Percentiles rank a stretch among this genome's conserved stretches.
These are phyloP conservation scores for Trichoderma oligosporum DNA, from an alignment of 2,329 filamentous ascomycete species.

Conservation along the genomic window DNA sequence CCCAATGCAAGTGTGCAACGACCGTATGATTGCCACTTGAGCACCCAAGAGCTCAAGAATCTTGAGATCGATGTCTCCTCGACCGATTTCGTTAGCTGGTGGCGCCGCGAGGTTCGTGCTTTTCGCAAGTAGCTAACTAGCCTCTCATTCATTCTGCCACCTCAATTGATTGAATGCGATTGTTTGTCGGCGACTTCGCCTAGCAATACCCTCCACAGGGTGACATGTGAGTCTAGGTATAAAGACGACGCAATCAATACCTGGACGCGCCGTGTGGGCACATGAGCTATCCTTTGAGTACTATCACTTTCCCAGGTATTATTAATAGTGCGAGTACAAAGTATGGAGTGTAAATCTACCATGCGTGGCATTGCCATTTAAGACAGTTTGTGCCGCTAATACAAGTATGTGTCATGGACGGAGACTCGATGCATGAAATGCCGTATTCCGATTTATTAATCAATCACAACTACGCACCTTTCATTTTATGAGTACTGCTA, in stretches of 20 bases:
- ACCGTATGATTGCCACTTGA: constrained; percentile 85
- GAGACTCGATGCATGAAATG: not conserved
- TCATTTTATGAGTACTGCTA: not conserved
- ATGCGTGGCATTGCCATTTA: not conserved
- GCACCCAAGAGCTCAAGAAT: constrained; percentile 67
- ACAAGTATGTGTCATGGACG: not conserved
- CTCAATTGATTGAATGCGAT: not conserved
- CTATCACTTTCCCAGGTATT: too few relatives aligned
- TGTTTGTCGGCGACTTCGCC: not conserved
- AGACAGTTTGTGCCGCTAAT: not conserved
- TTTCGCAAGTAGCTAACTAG: constrained; percentile 47
- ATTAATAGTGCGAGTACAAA: not conserved
- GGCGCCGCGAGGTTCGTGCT: constrained; percentile 61
- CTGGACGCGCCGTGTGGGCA: not conserved
- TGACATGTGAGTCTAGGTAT: not conserved
- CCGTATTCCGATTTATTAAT: not conserved
- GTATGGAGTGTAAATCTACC: not conserved
- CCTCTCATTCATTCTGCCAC: not conserved
- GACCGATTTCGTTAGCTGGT: constrained; percentile 76
- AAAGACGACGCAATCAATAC: not conserved
- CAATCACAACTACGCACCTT: not conserved
- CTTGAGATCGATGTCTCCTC: constrained; percentile 72
- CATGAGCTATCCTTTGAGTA: too few relatives aligned
- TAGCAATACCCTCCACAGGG: not conserved
- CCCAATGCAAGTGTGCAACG: constrained; percentile 68